Base-by-base conservation (phyloP, 2,329 filamentous ascomycete genomes). In the Epichloe aotearoae region DNA sequence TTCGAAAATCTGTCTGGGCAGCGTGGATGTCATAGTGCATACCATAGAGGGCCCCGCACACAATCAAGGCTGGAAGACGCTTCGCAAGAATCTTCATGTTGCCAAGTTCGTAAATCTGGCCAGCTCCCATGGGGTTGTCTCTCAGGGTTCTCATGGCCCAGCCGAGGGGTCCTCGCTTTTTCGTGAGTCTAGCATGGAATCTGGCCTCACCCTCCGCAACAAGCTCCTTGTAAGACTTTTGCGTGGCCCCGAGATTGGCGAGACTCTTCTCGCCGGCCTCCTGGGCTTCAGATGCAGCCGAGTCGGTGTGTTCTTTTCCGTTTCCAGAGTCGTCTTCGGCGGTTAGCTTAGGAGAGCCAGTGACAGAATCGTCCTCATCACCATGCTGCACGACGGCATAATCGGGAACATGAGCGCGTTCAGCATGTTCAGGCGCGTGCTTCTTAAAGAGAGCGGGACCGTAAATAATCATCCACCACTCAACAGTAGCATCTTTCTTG, bases 21-120 rank as follows among this genome's bases (percentile, higher is more conserved):
- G 53, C 52, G 73, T 90, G 86, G 61, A 90, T 91, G 58, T 91
- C 86, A 69, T 90, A 90, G 23, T 90, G 74, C 19, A 83, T 63
- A 66, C 87, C 87, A 63, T 91, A 91, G 47, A 88, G 76, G 15
- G 72, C 61, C 50, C 74, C 84, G 56, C 71, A 73, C 40, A 81
- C 73, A 54, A 86, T 64, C 66, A 76, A 75, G 47, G 87, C 84
- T 0, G 86, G 86, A 7, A 90, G 62, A 17, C 86, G 84, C 67
- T 79, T 83, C 53, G 73, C 20, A 20, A 82, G 52, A 47, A 76
- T 75, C 61, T 74, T 76, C 54, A 90, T 70, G 74, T 91, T 91
- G 68, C 80, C 72, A 19, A 75, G 58, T 68, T 91, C 86, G 69
- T 91, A 88, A 55, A 90, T 76, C 60, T 82, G 74, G 50, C 86